phyloP scores from a whole-genome alignment of 2,329 filamentous ascomycete genomes.

The Cadophora sp. region DNA sequence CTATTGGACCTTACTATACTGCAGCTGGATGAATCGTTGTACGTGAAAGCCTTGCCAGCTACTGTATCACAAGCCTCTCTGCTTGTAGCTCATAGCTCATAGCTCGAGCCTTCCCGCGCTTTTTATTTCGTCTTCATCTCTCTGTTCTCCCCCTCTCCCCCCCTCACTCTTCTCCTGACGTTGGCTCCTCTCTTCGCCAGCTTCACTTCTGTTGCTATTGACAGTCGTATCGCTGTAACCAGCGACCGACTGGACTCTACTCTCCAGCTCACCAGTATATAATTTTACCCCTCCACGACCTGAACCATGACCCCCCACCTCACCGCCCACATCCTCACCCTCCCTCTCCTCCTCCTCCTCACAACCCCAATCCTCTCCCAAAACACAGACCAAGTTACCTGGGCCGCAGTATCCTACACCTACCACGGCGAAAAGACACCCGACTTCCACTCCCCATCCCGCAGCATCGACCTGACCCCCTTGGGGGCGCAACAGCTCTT shows the following conservation, averaged over 20 bases:
- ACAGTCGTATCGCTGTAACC: constrained; percentile 1
- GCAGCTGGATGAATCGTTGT: background rate
- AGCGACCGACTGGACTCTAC: background rate
- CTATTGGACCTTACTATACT: too few relatives aligned
- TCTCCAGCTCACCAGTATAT: background rate
- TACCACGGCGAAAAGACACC: constrained; percentile 62
- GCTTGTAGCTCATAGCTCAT: constrained; percentile 1
- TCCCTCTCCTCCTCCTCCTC: background rate
- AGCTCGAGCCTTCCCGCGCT: constrained; percentile 6
- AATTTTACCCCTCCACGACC: background rate
- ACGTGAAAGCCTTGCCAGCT: constrained; percentile 12
- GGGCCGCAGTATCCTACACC: constrained; percentile 40
- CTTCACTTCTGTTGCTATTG: background rate
- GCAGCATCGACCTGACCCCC: constrained; percentile 54
- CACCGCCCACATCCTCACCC: background rate
- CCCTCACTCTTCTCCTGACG: background rate
- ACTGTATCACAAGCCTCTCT: constrained; percentile 1
- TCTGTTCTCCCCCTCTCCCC: background rate
- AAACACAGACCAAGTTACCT: constrained; percentile 35
- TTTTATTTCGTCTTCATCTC: constrained; percentile 11
- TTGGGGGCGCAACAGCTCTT: constrained; percentile 60
- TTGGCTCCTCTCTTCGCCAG: background rate
- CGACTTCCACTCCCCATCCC: constrained; percentile 35
- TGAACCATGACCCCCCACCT: background rate
- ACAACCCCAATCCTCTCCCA: constrained; percentile 14